Evolutionary conservation across 2,329 filamentous ascomycete species (phyloP).

Genomic region (Trichophyton benhamiae): DNA sequence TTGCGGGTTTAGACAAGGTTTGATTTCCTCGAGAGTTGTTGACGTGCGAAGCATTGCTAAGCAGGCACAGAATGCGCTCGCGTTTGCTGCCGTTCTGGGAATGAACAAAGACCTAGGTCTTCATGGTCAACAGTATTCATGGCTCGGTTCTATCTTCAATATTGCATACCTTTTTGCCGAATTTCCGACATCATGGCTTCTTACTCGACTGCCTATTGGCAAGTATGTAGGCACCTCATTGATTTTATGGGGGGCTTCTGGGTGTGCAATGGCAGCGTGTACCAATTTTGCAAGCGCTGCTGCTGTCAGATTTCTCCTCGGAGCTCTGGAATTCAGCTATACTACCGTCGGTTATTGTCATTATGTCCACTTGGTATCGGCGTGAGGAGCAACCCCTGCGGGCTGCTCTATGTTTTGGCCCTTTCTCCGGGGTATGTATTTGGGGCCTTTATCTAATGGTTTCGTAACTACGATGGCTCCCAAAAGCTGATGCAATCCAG

Average conservation of each 20-base stretch:
- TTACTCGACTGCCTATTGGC: not conserved
- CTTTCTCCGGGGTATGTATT: not conserved
- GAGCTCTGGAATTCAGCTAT: not conserved
- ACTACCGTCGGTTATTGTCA: not conserved
- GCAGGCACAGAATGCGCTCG: not conserved
- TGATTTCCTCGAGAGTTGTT: not conserved
- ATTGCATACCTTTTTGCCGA: slow-evolving; percentile 37
- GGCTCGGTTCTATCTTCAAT: slow-evolving; percentile 44
- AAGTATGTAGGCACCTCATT: not conserved
- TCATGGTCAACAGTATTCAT: slow-evolving; percentile 36
- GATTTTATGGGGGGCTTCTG: not conserved
- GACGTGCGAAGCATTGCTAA: not conserved
- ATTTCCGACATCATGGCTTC: slow-evolving; percentile 15
- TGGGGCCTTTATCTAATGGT: too few species aligned
- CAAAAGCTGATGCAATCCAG: not conserved
- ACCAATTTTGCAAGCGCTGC: not conserved
- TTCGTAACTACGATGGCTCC: not conserved
- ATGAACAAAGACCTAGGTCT: slow-evolving; percentile 41
- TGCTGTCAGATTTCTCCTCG: not conserved
- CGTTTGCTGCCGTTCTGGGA: slow-evolving; percentile 41
- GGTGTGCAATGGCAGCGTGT: not conserved
- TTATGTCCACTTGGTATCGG: not conserved
- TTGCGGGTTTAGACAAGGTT: not conserved
- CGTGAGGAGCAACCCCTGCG: not conserved
- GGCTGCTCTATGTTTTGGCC: not conserved